Evolutionary conservation across 805 yeast genomes (phyloP), one percentile per base, ranked within the genome.

Genomic region (Zygosaccharomyces kombuchaensis): DNA sequence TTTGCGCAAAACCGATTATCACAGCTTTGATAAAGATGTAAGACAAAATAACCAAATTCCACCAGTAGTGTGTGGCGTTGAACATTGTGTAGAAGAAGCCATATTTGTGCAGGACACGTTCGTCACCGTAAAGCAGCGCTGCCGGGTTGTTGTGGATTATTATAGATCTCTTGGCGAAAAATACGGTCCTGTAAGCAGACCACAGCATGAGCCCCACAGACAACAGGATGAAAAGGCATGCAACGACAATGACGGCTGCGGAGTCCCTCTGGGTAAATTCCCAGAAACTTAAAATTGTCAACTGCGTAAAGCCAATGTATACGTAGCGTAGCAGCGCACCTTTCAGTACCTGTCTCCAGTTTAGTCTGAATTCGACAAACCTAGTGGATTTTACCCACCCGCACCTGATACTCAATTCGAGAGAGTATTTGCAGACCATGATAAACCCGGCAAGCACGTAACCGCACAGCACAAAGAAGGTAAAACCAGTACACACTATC

Each of bases 1-100:
- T 70, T 68, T 89, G 96, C 39, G 88, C 81, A 47, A 89, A 78
- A 0, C 84, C 84, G 58, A 90, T 80, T 60, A 90, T 84, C 12
- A 84, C 59, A 12, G 82, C 79, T 67, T 86, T 88, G 47, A 84
- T 58, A 32, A 85, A 74, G 44, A 75, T 73, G 65, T 87, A 85
- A 3, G 63, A 62, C 34, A 88, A 58, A 40, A 83, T 63, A 2
- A 85, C 82, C 13, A 74, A 68, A 48, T 91, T 87, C 76, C 90
- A 90, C 87, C 89, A 90, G 68, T 86, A 89, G 58, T 75, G 80
- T 21, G 72, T 72, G 16, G 96, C 95, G 52, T 78, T 77, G 66
- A 84, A 89, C 89, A 87, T 88, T 12, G 95, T 85, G 68, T 89
- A 90, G 58, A 89, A 78, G 67, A 84, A 90, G 0, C 96, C 96